phyloP scores from a whole-genome alignment of 441 rosid genomes.

The Hura crepitans region DNA sequence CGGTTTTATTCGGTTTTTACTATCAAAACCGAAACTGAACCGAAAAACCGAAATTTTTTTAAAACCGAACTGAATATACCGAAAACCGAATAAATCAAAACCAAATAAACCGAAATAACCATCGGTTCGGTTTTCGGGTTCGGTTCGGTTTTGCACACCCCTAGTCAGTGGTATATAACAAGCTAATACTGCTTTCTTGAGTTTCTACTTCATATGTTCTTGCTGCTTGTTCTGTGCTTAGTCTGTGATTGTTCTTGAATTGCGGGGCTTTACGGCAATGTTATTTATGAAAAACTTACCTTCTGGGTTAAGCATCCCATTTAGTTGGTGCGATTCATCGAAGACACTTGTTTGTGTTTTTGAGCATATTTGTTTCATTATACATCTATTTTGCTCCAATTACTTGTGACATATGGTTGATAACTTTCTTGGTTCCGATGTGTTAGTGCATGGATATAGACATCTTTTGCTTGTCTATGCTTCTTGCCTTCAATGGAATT shows the following conservation, averaged over 20 bases:
- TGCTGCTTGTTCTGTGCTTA: background rate
- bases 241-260: background rate
- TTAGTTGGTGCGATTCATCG: background rate
- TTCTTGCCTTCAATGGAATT: background rate
- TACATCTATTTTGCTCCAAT: background rate
- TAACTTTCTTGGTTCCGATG: background rate
- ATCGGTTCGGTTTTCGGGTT: too few species aligned
- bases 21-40: too few species aligned
- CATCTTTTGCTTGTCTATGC: background rate
- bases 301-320: background rate
- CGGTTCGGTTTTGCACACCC: background rate
- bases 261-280: background rate
- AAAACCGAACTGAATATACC: too few species aligned
- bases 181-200: background rate
- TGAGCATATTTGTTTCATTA: background rate
- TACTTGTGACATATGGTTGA: background rate
- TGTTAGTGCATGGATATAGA: background rate
- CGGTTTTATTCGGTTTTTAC: too few species aligned
- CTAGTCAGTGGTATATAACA: background rate
- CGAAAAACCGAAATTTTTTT: too few species aligned
- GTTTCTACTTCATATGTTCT: background rate
- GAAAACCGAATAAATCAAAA: too few species aligned
- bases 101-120: too few species aligned
- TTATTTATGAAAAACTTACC: background rate
- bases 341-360: background rate